Percentiles rank a stretch among this genome's conserved stretches.
phyloP scores from a whole-genome alignment of 768 basidiomycete species.

The Macrolepiota dolichaula region DNA sequence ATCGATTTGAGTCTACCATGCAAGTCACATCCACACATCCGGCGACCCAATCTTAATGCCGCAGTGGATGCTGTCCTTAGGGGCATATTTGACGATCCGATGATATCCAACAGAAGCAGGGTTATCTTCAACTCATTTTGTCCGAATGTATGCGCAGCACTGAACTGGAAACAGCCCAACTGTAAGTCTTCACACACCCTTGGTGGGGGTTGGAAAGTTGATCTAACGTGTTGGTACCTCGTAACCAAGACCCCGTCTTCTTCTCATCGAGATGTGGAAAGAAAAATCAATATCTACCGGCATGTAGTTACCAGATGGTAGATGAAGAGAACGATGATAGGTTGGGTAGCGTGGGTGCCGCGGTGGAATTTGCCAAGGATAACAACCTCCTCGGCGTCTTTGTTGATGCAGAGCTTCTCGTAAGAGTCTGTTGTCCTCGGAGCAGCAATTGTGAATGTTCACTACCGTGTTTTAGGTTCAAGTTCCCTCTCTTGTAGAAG shows the following conservation, averaged over 20 bases:
- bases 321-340: conserved; percentile 34
- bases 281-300: conserved; percentile 33
- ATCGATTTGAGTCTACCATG: conserved; percentile 80
- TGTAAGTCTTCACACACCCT: conserved; percentile 49
- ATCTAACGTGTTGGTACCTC: not conserved
- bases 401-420: conserved; percentile 83
- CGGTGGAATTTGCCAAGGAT: conserved; percentile 87
- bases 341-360: conserved; percentile 74
- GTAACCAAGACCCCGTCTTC: conserved; percentile 82
- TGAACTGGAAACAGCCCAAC: conserved; percentile 99
- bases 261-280: conserved; percentile 87
- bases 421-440: conserved; percentile 32
- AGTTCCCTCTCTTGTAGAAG: conserved; percentile 87
- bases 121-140: conserved; percentile 91
- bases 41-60: conserved; percentile 68
- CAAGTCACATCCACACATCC: conserved; percentile 39
- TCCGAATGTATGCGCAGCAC: conserved; percentile 81
- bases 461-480: conserved; percentile 48
- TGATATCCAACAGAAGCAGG: conserved; percentile 47
- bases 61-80: conserved; percentile 85
- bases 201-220: not conserved
- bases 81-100: conserved; percentile 71
- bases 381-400: conserved; percentile 94
- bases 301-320: conserved; percentile 25
- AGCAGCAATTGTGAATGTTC: not conserved